Base-by-base conservation (phyloP, 2,329 filamentous ascomycete genomes). In the Colletotrichum magnum region DNA sequence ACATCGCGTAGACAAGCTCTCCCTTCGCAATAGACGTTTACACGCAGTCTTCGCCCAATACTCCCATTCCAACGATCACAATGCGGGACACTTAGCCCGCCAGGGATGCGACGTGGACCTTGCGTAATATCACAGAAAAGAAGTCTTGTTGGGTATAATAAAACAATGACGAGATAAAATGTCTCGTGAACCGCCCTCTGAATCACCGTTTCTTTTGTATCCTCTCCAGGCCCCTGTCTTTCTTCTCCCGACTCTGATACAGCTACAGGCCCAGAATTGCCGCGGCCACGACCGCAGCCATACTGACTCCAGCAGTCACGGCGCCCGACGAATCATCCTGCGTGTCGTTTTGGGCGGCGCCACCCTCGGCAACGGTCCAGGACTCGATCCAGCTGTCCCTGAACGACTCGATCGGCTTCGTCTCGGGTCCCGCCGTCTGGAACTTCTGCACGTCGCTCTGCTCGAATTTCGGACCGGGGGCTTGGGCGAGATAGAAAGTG, bases 401-500 rank as follows among this genome's bases (percentile, higher is more conserved):
- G 12, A 69, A 69, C 5, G 43, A 26, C 18, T 53, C 39, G 39
- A 32, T 39, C 32, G 56, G 21, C 26, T 69, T 62, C 48, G 50
- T 50, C 15, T 18, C 52, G 56, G 32, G 47, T 39, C 4, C 21
- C 24, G 26, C 26, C 39, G 15, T 68, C 48, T 36, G 32, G n/a
- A 72, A 28, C 21, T 54, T 53, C 18, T 28, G 43, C 41, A 70
- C 7, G 16, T 72, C 21, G n/a, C 53, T 69, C 58, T 72, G 67
- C 9, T 54, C 60, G 21, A 71, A 48, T 18, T 39, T 18, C 2
- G 73, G 73, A 0, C 74, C 74, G 1, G 73, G 73, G 5, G 67
- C 74, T 39, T 75, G 73, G 1, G 74, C 71, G 6, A 75, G 47
- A 16, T 71, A 72, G 0, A 61, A 64, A n/a, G 66, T n/a, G 6